These are phyloP conservation scores for Crucibulum laeve DNA, from an alignment of 768 basidiomycete species.

Conservation along the genomic window DNA sequence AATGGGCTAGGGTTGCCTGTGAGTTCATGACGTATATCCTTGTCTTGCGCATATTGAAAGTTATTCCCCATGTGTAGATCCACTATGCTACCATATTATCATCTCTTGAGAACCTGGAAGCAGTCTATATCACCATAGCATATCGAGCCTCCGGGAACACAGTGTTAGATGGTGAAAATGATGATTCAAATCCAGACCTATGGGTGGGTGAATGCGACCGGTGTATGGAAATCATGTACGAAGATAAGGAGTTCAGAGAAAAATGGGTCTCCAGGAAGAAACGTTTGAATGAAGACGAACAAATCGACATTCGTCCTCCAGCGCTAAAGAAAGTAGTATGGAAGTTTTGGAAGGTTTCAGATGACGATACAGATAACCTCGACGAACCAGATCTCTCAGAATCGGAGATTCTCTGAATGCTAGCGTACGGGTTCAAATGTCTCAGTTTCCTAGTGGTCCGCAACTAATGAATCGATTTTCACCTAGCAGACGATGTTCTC, in stretches of 20 bases:
- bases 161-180: slow-evolving; percentile 10
- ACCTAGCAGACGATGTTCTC: no score
- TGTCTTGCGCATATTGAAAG: not conserved
- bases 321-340: slow-evolving; percentile 24
- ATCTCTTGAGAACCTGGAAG: slow-evolving; percentile 18
- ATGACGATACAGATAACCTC: slow-evolving; percentile 9
- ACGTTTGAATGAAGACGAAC: slow-evolving; percentile 9
- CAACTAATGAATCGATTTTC: no score
- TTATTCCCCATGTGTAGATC: slow-evolving; percentile 15
- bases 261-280: slow-evolving; percentile 25
- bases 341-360: slow-evolving; percentile 17
- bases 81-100: slow-evolving; percentile 25
- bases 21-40: slow-evolving; percentile 6
- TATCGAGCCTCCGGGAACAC: slow-evolving; percentile 17
- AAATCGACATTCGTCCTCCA: slow-evolving; percentile 20
- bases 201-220: slow-evolving; percentile 34
- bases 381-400: slow-evolving; percentile 10
- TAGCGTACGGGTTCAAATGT: no score
- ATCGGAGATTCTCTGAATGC: no score
- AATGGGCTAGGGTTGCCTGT: slow-evolving; percentile 31
- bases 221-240: slow-evolving; percentile 31
- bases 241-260: slow-evolving; percentile 22
- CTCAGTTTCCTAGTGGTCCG: no score
- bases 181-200: slow-evolving; percentile 14
- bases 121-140: slow-evolving; percentile 24